These are phyloP conservation scores for Fusarium penzigii DNA, from an alignment of 2,329 filamentous ascomycete species.

Conservation along the genomic window DNA sequence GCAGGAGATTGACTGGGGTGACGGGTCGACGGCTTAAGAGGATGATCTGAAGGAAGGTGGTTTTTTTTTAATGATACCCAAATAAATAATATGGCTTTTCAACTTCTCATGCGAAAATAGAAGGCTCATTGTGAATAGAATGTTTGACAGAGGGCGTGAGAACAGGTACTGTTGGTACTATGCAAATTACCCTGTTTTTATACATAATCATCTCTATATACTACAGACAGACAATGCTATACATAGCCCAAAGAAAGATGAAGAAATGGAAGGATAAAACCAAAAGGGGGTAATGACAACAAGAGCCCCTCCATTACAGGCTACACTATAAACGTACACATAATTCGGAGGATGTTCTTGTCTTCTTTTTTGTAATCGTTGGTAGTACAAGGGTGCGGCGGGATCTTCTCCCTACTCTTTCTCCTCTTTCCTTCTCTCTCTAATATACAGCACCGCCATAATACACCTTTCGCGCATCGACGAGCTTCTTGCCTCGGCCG, in stretches of 20 bases:
- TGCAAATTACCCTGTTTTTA: too few relatives aligned
- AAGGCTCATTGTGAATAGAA: too few relatives aligned
- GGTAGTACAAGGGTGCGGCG: constrained; percentile 20
- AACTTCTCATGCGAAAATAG: too few relatives aligned
- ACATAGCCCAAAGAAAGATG: background rate
- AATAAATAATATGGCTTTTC: background rate
- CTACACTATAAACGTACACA: constrained; percentile 11
- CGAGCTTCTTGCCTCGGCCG: constrained; percentile 89
- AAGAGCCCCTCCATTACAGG: constrained; percentile 21
- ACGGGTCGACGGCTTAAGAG: constrained; percentile 42
- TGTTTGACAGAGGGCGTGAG: too few relatives aligned
- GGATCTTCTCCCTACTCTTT: too few relatives aligned
- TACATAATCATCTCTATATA: too few relatives aligned
- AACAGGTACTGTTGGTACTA: too few relatives aligned
- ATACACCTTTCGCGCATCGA: constrained; percentile 96
- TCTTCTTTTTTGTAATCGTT: constrained; percentile 19
- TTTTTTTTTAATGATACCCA: background rate
- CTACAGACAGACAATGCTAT: background rate
- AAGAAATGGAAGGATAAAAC: background rate
- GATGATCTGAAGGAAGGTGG: constrained; percentile 12
- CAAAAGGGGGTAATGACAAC: background rate
- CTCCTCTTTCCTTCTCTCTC: constrained; percentile 6
- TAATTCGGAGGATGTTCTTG: background rate
- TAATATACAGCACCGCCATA: constrained; percentile 77
- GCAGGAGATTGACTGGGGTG: constrained; percentile 84